Evolutionary conservation across 805 yeast species (phyloP), one percentile per base, ranked within the genome.

Genomic region (Yarrowia hollandica): DNA sequence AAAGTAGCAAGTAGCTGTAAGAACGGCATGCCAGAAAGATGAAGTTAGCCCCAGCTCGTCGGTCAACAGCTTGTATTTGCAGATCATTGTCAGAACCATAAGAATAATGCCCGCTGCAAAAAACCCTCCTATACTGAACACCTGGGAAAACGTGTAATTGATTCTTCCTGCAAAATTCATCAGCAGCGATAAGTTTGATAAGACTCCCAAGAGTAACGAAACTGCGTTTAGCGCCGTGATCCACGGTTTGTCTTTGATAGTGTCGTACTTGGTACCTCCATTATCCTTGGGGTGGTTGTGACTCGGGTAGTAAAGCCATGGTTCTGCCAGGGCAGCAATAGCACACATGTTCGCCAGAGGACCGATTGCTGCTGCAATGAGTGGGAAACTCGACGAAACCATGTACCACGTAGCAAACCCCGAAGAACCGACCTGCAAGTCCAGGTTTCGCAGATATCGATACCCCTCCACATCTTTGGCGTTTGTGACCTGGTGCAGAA

Each of bases 271-370:
- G 28, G 55, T 48, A 11, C 55, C 55, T 21, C 55, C 55, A 7
- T 48, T 48, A 7, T 31, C 39, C 21, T 48, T 23, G 11, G 28
- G 28, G n/a, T 22, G 16, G 7, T 22, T 33, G 21, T 33, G 55
- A n/a, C 12, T n/a, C 1, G 55, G 55, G 15, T 48, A 48, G 16
- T 48, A 48, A 5, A 48, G 39, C 96, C 96, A 89, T 44, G 78
- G 77, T 59, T 86, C 84, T 0, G 84, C 82, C 14, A 87, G 75
- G 4, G 91, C 88, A 1, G 86, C 83, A 4, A 87, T 75, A 0
- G 92, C 85, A 35, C 83, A 77, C 77, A 87, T 79, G 64, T 88
- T 88, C 6, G 92, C 84, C 25, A 89, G 65, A 0, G 96, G 96
- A 0, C 94, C 95, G 33, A 84, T 66, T 64, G 91, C 86, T 4